Base-by-base conservation (phyloP, 257 asterid genomes). In the Salvia miltiorrhiza region DNA sequence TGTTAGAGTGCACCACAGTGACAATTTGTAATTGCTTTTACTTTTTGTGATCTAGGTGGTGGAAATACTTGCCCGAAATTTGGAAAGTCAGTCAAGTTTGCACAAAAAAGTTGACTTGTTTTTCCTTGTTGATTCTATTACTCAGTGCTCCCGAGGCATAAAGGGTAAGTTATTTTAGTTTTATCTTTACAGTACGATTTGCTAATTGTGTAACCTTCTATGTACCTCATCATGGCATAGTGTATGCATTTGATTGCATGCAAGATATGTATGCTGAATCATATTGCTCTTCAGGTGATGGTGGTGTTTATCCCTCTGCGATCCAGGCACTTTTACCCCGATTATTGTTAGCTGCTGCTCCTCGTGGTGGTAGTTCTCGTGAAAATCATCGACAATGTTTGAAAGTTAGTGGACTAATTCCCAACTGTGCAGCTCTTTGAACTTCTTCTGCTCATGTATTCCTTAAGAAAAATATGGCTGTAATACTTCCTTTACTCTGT, bases 321-420 rank as follows among this genome's bases (percentile, higher is more conserved):
- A 82, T 92, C 76, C 95, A 87, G 78, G 86, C 87, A 16, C 73
- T 86, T 56, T 78, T 92, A 79, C 95, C 90, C 28, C 95, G 96
- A 47, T 76, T 92, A 52, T 63, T 92, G 74, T 78, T 88, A 59
- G 97, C 97, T 66, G 95, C 97, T 73, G 96, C 94, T 69, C 96
- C 96, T 74, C 92, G 93, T 69, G 83, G 93, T 72, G 81, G 86
- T 74, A 83, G 81, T 80, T 83, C 86, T 64, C 90, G 61, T 68
- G 97, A 92, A 76, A 89, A 92, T 79, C 96, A 83, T 63, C 85
- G 89, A 76, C 97, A 92, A 77, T 92, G 97, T 67, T 79, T 92
- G 87, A 92, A 92, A 79, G 97, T 86, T 75, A 73, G 96, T 78
- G 66, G 47, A 69, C 48, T 30, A 26, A 23, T 65, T 24, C 47